phyloP scores from a whole-genome alignment of 2,329 filamentous ascomycete genomes.

The Lithohypha guttulata region DNA sequence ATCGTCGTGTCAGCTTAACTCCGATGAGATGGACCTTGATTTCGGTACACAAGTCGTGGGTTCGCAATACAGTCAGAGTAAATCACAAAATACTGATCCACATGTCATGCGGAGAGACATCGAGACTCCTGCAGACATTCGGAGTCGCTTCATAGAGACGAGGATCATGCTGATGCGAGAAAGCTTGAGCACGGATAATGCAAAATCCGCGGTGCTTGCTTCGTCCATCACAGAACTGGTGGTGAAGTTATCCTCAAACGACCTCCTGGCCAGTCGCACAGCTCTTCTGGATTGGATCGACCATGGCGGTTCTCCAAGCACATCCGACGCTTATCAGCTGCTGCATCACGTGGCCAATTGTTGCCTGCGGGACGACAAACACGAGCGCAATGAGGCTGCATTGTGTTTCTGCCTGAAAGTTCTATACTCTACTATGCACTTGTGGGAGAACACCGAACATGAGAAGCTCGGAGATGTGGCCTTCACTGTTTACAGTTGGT shows the following conservation, averaged over 20 bases:
- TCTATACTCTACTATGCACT: constrained; percentile 50
- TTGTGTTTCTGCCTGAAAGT: constrained; percentile 57
- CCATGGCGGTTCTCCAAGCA: constrained; percentile 9
- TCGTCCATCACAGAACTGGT: constrained; percentile 1
- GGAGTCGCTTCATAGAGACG: not conserved
- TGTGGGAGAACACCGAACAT: constrained; percentile 49
- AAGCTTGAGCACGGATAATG: not conserved
- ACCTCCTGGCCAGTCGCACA: constrained; percentile 13
- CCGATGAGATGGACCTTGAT: constrained; percentile 3
- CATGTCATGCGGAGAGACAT: not conserved
- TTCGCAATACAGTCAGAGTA: constrained; percentile 7
- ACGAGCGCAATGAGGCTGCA: constrained; percentile 64
- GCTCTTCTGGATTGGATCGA: constrained; percentile 13
- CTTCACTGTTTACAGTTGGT: constrained; percentile 68
- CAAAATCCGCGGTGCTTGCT: not conserved
- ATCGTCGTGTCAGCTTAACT: too few species aligned
- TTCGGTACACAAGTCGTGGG: not conserved
- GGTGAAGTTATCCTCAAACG: constrained; percentile 11
- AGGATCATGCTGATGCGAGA: not conserved
- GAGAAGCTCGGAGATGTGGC: constrained; percentile 55
- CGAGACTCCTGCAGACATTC: not conserved
- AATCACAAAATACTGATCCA: not conserved
- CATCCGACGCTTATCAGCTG: constrained; percentile 32
- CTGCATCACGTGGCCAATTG: constrained; percentile 39
- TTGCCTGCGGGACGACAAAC: constrained; percentile 45